Base-by-base conservation (phyloP, 208 protist species). In the Leishmania major region DNA sequence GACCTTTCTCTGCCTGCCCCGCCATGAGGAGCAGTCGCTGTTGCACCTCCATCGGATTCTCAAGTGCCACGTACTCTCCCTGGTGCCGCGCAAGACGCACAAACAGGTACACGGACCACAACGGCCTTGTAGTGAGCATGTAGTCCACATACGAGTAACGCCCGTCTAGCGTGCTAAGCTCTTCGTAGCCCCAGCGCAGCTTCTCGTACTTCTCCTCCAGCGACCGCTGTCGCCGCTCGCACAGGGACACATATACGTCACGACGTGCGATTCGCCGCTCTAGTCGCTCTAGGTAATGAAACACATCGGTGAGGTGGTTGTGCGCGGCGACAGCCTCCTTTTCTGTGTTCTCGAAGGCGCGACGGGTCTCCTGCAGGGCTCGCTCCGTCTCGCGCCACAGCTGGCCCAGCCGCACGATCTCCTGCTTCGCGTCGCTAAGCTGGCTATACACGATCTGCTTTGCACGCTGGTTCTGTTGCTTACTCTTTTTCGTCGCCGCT, bases 161-260 rank as follows among this genome's bases (percentile, higher is more conserved):
- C 22, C 95, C 93, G 60, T 79, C 80, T 37, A 97, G 71, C 35
- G 83, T 89, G 66, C 91, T 88, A n/a, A 96, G 66, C 81, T 97
- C 95, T 59, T 92, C 72, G 40, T 89, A 85, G 83, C 92, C 96
- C 95, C 93, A 96, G 87, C 94, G 90, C 25, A 97, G 84, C 82
- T 97, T 97, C 77, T 95, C 91, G 80, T 96, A 96, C 85, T 96
- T 96, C 80, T 97, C 93, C 83, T 97, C 90, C 28, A 95, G 84
- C 0, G 94, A 97, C 22, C 57, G 60, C 49, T 93, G 90, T 1
- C 93, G 85, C 25, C 88, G 77, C 28, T 79, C 59, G 74, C 84
- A 85, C 22, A 91, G 80, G 51, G 82, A 70, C 76, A 96, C 91
- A 75, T 90, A 96, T 5, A 78, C 83, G 81, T 96, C 87, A 15